Evolutionary conservation across 345 rosid genomes (phyloP).

Genomic region (Murraya paniculata): DNA sequence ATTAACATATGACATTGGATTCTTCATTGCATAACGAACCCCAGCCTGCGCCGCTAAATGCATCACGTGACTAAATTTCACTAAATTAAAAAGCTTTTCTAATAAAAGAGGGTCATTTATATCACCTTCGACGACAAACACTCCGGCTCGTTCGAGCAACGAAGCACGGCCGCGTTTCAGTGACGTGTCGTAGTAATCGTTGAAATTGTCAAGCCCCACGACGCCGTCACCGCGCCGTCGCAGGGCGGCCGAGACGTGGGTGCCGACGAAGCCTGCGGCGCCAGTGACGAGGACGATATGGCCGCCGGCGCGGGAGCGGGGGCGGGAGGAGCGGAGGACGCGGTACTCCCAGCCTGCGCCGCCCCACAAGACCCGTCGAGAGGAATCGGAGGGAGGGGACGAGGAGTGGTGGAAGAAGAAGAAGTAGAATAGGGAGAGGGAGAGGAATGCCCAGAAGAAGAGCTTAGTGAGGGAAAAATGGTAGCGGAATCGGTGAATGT

Average conservation of each 20-base stretch:
- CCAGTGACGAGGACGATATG: slow-evolving; percentile 49
- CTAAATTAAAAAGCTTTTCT: slow-evolving; percentile 40
- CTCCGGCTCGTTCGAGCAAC: slow-evolving; percentile 38
- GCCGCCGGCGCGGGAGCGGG: slow-evolving; percentile 32
- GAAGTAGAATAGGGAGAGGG: slow-evolving; percentile 17
- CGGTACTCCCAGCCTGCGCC: slow-evolving; percentile 41
- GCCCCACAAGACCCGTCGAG: slow-evolving; percentile 34
- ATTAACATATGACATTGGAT: slow-evolving; percentile 45
- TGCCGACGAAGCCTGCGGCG: slow-evolving; percentile 60
- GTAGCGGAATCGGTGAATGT: slow-evolving; percentile 18
- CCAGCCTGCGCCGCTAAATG: slow-evolving; percentile 58
- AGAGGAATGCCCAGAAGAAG: slow-evolving; percentile 28
- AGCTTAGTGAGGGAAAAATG: slow-evolving; percentile 20
- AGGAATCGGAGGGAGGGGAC: slow-evolving; percentile 23
- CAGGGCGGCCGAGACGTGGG: slow-evolving; percentile 45
- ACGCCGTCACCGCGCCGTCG: slow-evolving; percentile 53
- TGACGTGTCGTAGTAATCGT: slow-evolving; percentile 46
- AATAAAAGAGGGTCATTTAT: slow-evolving; percentile 37
- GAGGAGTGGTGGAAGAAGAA: slow-evolving; percentile 22
- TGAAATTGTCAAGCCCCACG: slow-evolving; percentile 53
- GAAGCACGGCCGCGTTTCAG: slow-evolving; percentile 40
- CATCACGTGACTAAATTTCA: slow-evolving; percentile 55
- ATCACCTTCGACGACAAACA: slow-evolving; percentile 46
- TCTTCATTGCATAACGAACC: slow-evolving; percentile 51
- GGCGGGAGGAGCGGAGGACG: slow-evolving; percentile 34